phyloP scores from a whole-genome alignment of 768 basidiomycete species.

The Boletus rubroflammeus region DNA sequence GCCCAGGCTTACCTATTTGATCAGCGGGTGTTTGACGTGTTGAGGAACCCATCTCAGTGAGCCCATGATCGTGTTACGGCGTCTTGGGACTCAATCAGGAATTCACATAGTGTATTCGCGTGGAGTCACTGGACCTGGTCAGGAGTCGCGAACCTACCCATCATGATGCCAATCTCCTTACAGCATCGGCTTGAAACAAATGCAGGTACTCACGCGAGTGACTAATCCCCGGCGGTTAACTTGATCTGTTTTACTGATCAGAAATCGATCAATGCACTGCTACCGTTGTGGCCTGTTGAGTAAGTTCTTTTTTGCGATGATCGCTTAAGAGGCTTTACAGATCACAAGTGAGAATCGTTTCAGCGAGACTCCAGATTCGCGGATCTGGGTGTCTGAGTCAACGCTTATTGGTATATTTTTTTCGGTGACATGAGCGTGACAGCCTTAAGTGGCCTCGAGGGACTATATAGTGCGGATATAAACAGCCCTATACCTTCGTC shows the following conservation, averaged over 20 bases:
- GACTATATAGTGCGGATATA: slow-evolving; percentile 33
- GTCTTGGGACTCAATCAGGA: slow-evolving; percentile 15
- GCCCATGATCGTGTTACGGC: slow-evolving; percentile 15
- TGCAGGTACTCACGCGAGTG: slow-evolving; percentile 24
- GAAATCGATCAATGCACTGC: slow-evolving; percentile 30
- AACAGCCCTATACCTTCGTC: slow-evolving; percentile 30
- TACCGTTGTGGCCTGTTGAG: slow-evolving; percentile 25
- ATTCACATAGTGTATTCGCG: slow-evolving; percentile 5
- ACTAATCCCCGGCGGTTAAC: slow-evolving; percentile 32
- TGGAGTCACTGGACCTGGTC: slow-evolving; percentile 9
- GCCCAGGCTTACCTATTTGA: slow-evolving; percentile 5
- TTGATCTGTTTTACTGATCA: slow-evolving; percentile 27
- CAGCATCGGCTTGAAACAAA: slow-evolving; percentile 30
- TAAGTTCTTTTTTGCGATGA: slow-evolving; percentile 28
- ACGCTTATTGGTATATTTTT: slow-evolving; percentile 22
- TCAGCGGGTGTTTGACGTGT: slow-evolving; percentile 16
- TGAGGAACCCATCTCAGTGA: slow-evolving; percentile 12
- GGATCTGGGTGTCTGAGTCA: slow-evolving; percentile 30
- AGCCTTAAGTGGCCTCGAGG: slow-evolving; percentile 24
- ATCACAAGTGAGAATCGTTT: slow-evolving; percentile 28
- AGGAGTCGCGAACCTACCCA: slow-evolving; percentile 12
- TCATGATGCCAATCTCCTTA: slow-evolving; percentile 35
- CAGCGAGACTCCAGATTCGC: slow-evolving; percentile 28
- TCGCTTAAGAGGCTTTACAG: slow-evolving; percentile 31
- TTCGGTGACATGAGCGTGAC: slow-evolving; percentile 29